Evolutionary conservation across 177 flowering plant species (phyloP).

Genomic region (Vitis hybrid): DNA sequence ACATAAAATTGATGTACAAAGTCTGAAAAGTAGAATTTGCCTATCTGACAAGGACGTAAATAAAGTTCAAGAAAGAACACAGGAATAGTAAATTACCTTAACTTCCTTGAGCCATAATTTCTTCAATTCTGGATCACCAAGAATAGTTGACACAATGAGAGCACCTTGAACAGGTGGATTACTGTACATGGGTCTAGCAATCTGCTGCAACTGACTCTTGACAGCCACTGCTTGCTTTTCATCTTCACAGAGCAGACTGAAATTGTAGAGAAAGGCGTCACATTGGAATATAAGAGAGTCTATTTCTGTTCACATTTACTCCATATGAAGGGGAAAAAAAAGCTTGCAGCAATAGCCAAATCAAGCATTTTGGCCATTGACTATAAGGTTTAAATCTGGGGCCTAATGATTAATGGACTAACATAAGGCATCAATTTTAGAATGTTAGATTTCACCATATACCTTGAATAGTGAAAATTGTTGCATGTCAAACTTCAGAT

Average conservation of each 20-base stretch:
- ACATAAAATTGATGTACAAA: too few species aligned
- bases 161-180: slow-evolving; percentile 98
- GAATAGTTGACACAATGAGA: slow-evolving; percentile 76
- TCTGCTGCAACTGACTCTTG: slow-evolving; percentile 92
- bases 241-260: slow-evolving; percentile 89
- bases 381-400: too few species aligned
- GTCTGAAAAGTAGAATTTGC: too few species aligned
- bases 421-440: too few species aligned
- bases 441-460: too few species aligned
- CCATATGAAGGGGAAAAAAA: not conserved
- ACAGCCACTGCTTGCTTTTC: slow-evolving; percentile 87
- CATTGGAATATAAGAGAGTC: not conserved
- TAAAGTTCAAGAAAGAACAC: too few species aligned
- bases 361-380: too few species aligned
- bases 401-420: too few species aligned
- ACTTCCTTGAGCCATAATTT: slow-evolving; percentile 91
- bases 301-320: not conserved
- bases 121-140: slow-evolving; percentile 78
- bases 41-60: too few species aligned
- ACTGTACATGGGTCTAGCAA: slow-evolving; percentile 98
- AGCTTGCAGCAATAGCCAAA: too few species aligned
- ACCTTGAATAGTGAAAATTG: too few species aligned
- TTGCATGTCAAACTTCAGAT: too few species aligned
- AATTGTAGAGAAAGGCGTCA: not conserved
- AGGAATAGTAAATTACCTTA: slow-evolving; percentile 46